Evolutionary conservation across 2,329 filamentous ascomycete species (phyloP).

Genomic region (Fusarium penzigii): DNA sequence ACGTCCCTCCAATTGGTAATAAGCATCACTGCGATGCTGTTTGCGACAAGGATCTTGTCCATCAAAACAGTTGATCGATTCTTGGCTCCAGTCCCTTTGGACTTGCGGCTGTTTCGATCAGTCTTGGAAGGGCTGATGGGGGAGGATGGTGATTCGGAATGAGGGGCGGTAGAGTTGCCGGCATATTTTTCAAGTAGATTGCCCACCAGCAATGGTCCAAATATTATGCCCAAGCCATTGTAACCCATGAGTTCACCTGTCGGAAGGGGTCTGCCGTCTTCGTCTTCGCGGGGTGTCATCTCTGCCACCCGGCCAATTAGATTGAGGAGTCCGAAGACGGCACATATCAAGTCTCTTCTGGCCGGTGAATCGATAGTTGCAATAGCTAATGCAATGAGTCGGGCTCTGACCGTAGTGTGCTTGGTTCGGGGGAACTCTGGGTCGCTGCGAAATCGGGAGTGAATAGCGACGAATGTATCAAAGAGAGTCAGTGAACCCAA

Average conservation of each 20-base stretch:
- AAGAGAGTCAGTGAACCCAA: conserved; percentile 63
- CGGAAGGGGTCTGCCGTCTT: conserved; percentile 51
- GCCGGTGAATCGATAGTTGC: conserved; percentile 59
- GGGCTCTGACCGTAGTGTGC: conserved; percentile 58
- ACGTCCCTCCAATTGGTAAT: conserved; percentile 66
- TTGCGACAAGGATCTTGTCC: conserved; percentile 60
- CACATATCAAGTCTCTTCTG: conserved; percentile 64
- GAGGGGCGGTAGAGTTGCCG: conserved; percentile 45
- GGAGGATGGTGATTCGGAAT: conserved; percentile 43
- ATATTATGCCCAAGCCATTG: conserved; percentile 61
- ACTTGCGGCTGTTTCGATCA: conserved; percentile 27
- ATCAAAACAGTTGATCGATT: conserved; percentile 36
- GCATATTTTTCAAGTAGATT: conserved; percentile 55
- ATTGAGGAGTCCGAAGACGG: conserved; percentile 65
- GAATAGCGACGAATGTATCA: conserved; percentile 62
- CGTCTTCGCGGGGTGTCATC: conserved; percentile 52
- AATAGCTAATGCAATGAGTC: conserved; percentile 66
- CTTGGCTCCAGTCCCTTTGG: conserved; percentile 12
- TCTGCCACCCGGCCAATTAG: conserved; percentile 62
- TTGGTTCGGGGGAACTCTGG: conserved; percentile 55
- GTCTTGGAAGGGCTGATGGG: conserved; percentile 46
- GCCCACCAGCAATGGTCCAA: conserved; percentile 64
- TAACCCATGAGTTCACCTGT: conserved; percentile 66
- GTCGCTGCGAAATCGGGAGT: conserved; percentile 54
- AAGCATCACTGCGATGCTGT: conserved; percentile 64